Conservation (phyloP, 345 rosid genomes). For the Erucastrum elatum region DNA sequence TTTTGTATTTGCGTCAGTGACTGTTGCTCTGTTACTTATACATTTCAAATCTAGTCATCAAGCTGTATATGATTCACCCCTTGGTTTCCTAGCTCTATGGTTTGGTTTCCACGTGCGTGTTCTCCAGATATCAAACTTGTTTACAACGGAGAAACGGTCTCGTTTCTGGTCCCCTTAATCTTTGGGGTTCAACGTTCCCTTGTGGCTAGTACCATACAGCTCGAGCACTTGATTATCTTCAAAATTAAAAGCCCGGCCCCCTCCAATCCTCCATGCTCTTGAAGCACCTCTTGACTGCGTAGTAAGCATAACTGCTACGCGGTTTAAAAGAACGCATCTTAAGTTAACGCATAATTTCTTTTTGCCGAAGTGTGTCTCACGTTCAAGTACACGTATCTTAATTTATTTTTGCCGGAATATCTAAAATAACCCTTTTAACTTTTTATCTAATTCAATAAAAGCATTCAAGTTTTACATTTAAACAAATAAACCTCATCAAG, state of each 20-base stretch:
- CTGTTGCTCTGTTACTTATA: not conserved
- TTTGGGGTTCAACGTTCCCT: not conserved
- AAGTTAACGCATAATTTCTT: not conserved
- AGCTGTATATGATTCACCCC: not conserved
- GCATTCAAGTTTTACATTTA: not conserved
- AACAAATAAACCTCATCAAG: not conserved
- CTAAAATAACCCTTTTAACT: not conserved
- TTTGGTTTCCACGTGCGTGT: slow-evolving; percentile 37
- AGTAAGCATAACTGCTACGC: too few relatives aligned
- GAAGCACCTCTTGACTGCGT: too few relatives aligned
- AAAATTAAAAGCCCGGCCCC: too few relatives aligned
- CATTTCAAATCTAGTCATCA: not conserved
- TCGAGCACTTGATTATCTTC: too few relatives aligned
- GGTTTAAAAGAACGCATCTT: too few relatives aligned
- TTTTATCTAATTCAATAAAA: not conserved
- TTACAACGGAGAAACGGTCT: slow-evolving; percentile 38
- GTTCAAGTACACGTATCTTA: too few relatives aligned
- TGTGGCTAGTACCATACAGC: too few relatives aligned
- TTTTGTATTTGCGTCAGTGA: too few relatives aligned
- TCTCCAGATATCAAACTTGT: slow-evolving; percentile 72
- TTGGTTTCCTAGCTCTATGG: slow-evolving; percentile 39
- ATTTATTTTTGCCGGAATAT: not conserved
- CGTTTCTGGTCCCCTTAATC: not conserved
- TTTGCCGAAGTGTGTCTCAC: too few relatives aligned
- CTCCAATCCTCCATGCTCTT: too few relatives aligned